These are phyloP conservation scores for Nematodospora valgi DNA, from an alignment of 805 yeast species.

Conservation along the genomic window DNA sequence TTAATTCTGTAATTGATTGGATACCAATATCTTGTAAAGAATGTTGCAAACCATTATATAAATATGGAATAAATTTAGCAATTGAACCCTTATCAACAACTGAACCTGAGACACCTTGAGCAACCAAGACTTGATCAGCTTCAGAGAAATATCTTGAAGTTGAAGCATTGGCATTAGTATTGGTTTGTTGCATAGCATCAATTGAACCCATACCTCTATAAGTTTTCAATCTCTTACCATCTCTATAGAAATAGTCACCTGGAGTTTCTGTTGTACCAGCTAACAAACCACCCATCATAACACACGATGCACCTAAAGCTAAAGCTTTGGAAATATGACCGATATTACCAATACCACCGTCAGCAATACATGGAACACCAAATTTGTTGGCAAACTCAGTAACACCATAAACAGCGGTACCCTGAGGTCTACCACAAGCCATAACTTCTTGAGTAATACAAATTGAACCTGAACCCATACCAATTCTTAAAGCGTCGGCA, in stretches of 20 bases:
- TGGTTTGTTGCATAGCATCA: slow-evolving; percentile 96
- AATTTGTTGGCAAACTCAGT: slow-evolving; percentile 90
- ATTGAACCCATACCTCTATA: slow-evolving; percentile 99
- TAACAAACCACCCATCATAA: slow-evolving; percentile 99
- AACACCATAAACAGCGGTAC: slow-evolving; percentile 95
- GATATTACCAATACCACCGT: slow-evolving; percentile 98
- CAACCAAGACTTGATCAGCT: slow-evolving; percentile 91
- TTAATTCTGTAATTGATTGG: slow-evolving; percentile 58
- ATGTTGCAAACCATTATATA: slow-evolving; percentile 94
- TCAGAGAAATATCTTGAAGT: slow-evolving; percentile 98
- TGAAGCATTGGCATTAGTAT: slow-evolving; percentile 89
- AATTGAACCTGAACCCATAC: slow-evolving; percentile 99
- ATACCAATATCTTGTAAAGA: slow-evolving; percentile 98
- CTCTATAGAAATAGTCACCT: slow-evolving; percentile 96
- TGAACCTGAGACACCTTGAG: slow-evolving; percentile 98
- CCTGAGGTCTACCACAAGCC: slow-evolving; percentile 99
- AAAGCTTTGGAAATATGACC: slow-evolving; percentile 97
- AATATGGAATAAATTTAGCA: slow-evolving; percentile 89
- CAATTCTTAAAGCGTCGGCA: slow-evolving; percentile 97
- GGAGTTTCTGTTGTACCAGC: slow-evolving; percentile 99
- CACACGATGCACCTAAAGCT: slow-evolving; percentile 94
- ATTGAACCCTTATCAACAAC: slow-evolving; percentile 97
- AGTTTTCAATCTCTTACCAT: slow-evolving; percentile 94
- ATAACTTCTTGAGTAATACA: slow-evolving; percentile 99
- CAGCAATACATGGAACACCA: slow-evolving; percentile 99